Evolutionary conservation across 2,329 filamentous ascomycete species (phyloP).

Genomic region (Thelonectria olida): DNA sequence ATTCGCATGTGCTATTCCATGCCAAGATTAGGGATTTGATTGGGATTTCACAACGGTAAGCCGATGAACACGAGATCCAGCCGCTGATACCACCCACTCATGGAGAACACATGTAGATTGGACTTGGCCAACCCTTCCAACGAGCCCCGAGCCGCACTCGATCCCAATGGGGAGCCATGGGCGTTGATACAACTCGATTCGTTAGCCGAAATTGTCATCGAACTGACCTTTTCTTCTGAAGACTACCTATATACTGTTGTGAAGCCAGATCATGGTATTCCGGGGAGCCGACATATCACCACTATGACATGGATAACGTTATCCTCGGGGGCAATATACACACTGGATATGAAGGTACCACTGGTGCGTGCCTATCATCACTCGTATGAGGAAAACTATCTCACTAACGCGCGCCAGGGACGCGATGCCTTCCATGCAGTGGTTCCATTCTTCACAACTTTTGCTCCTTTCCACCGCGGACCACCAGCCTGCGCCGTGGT

Average conservation of each 20-base stretch:
- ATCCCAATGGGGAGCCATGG: background rate
- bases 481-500: background rate
- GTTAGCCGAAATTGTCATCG: background rate
- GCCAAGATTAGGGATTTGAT: background rate
- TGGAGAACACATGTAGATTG: background rate
- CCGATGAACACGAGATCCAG: too few species aligned
- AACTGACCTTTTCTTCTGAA: background rate
- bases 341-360: background rate
- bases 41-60: background rate
- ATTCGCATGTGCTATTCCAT: background rate
- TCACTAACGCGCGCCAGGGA: background rate
- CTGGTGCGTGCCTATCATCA: too few species aligned
- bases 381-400: too few species aligned
- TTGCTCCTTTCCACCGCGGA: background rate
- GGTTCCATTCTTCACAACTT: slow-evolving; percentile 4
- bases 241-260: background rate
- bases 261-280: background rate
- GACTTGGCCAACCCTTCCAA: too few species aligned
- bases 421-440: background rate
- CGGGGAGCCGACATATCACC: background rate
- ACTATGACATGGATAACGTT: background rate
- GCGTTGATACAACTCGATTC: background rate
- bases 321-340: background rate
- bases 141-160: too few species aligned
- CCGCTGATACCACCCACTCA: background rate